Evolutionary conservation across 208 protist genomes (phyloP), one percentile per base, ranked within the genome.

Genomic region (Acanthamoeba triangularis): DNA sequence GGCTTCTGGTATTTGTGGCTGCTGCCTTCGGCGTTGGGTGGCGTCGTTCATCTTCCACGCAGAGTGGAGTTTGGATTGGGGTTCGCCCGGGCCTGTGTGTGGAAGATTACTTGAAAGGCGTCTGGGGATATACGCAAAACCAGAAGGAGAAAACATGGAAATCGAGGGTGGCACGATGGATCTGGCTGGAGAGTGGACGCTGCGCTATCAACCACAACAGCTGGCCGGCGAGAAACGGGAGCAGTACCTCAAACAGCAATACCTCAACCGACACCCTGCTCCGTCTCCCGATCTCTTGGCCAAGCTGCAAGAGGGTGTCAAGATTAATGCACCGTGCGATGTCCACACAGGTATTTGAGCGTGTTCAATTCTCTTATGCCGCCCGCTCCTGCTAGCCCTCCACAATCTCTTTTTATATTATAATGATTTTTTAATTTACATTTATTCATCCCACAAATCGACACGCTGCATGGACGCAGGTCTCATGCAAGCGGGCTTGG

Each of bases 401-500:
- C n/a, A n/a, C n/a, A n/a, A n/a, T 37, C 65, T n/a, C 25, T 13
- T 52, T 84, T 54, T 20, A 1, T 35, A 8, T 5, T 52, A 25
- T 52, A 54, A 14, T 30, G 5, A 30, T 14, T 16, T 44, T 30
- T 30, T 30, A 28, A 54, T 69, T 69, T 69, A 10, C n/a, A 69
- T 16, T 69, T 69, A 84, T 28, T 28, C 49, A 85, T 54, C 23
- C 18, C 16, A 63, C 23, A 35, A 59, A 90, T 90, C 5, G 3
- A 49, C 20, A 25, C 16, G 25, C 30, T 84, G 30, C 25, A 4
- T 30, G 20, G 16, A 41, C 44, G 33, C 47, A 69, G 84, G 84
- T 25, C 56, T 90, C 8, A 90, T 90, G 84, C n/a, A 67, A 49
- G 84, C 84, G 23, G 84, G 84, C 25, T 11, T 90, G n/a, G 28